Percentiles rank a stretch among this genome's conserved stretches.
phyloP scores from a whole-genome alignment of 148 eudicot genomes.

The Rhododendron kiyosumense region DNA sequence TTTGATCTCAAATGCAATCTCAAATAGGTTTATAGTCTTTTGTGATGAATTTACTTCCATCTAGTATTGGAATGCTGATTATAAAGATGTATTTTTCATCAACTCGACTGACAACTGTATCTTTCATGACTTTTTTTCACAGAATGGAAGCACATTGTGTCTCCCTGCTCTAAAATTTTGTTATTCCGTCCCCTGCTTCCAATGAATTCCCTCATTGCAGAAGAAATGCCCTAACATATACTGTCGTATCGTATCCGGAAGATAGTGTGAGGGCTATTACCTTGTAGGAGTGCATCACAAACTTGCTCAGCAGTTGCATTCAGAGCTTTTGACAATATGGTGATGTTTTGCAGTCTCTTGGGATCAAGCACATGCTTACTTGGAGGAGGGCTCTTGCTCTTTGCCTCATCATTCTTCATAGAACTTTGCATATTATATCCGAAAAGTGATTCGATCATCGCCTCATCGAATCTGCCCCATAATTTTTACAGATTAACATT shows the following conservation, averaged over 20 bases:
- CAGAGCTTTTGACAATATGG: conserved; percentile 86
- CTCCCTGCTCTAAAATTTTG: not conserved
- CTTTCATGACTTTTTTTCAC: not conserved
- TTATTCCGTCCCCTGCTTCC: not conserved
- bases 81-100: not conserved
- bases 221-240: not conserved
- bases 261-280: conserved; percentile 21
- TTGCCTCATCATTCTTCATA: conserved; percentile 61
- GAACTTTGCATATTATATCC: conserved; percentile 73
- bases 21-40: not conserved
- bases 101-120: not conserved
- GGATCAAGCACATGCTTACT: conserved; percentile 91
- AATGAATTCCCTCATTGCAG: not conserved
- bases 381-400: conserved; percentile 79
- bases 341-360: conserved; percentile 89
- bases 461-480: conserved; percentile 77
- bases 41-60: not conserved
- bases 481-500: not conserved
- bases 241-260: not conserved
- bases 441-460: conserved; percentile 88
- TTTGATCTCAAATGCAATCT: not conserved
- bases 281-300: conserved; percentile 67
- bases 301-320: conserved; percentile 79
- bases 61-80: not conserved
- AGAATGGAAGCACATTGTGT: not conserved